Base-by-base conservation (phyloP, 2,329 filamentous ascomycete genomes). In the Clarireedia hainanense region DNA sequence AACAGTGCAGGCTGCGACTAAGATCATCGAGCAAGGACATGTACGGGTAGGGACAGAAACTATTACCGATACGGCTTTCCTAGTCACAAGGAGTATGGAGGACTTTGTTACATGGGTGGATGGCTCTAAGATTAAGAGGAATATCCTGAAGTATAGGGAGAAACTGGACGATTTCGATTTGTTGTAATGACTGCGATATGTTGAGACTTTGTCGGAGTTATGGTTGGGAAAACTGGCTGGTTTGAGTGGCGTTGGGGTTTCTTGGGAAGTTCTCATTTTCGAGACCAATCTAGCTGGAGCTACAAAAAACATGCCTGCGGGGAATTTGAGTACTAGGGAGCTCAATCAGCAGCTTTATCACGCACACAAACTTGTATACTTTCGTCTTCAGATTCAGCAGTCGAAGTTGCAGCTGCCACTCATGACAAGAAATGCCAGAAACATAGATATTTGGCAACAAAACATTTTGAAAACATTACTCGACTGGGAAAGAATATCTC, bases 51-150 rank as follows among this genome's bases (percentile, higher is more conserved):
- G 92, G 12, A 91, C 90, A 0, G 90, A 96, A 68, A 88, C 91
- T 1, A 81, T 96, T 26, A 95, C 89, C 2, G 92, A 97, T 69
- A 85, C 91, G 27, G 91, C 91, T 0, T 96, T 91, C 67, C 73
- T 96, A 52, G 90, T 97, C 6, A 94, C 89, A 39, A 79, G 91
- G 62, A 88, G 84, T 59, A 89, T 95, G 80, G 92, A 97, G 74
- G 92, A 97, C 73, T 96, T 95, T 70, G 88, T 97, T 17, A 96
- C 92, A 0, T 97, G 92, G 92, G 86, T 92, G 9, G 89, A 95
- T 66, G 90, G 89, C 58, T 95, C 89, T 73, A 96, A 96, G 87
- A 91, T 97, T 71, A 96, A 95, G 86, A 82, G 88, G 69, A 94
- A 91, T 69, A 95, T 96, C 61, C 85, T 96, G 82, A 89, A 89